These are phyloP conservation scores for Xylaria acuta DNA, from an alignment of 495 filamentous ascomycete genomes.

Conservation along the genomic window DNA sequence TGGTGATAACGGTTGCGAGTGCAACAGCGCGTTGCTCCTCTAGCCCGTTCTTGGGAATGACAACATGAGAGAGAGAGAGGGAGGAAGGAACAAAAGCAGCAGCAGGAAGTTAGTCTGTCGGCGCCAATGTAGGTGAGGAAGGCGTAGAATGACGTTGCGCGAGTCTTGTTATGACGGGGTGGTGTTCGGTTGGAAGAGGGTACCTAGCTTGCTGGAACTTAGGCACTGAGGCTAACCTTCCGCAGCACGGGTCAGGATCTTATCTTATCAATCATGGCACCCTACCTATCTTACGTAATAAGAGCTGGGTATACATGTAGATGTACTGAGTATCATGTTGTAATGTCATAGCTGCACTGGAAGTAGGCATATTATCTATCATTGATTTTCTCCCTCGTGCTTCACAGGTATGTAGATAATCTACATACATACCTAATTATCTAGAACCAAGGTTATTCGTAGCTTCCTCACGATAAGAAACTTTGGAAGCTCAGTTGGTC, in stretches of 20 bases:
- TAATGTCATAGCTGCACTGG: not conserved
- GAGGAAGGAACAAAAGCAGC: not conserved
- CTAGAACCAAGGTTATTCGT: not conserved
- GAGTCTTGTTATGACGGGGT: not conserved
- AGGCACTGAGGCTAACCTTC: too few species aligned
- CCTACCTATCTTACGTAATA: not conserved
- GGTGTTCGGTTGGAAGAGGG: not conserved
- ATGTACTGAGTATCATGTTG: not conserved
- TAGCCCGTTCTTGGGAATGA: not conserved
- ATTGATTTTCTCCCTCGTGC: not conserved
- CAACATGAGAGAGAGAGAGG: not conserved
- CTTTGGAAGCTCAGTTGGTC: not conserved
- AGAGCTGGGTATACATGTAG: not conserved
- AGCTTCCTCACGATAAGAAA: not conserved
- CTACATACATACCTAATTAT: not conserved
- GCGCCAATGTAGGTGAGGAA: not conserved
- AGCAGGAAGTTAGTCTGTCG: not conserved
- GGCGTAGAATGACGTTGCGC: constrained; percentile 6
- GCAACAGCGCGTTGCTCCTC: not conserved
- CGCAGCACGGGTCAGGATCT: too few species aligned
- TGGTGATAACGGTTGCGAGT: constrained; percentile 6
- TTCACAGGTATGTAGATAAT: not conserved
- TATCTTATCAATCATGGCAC: constrained; percentile 17
- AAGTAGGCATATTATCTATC: not conserved
- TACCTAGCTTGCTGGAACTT: too few species aligned